Base-by-base conservation (phyloP, 31 red algal species). In the Odonthalia washingtoniensis region DNA sequence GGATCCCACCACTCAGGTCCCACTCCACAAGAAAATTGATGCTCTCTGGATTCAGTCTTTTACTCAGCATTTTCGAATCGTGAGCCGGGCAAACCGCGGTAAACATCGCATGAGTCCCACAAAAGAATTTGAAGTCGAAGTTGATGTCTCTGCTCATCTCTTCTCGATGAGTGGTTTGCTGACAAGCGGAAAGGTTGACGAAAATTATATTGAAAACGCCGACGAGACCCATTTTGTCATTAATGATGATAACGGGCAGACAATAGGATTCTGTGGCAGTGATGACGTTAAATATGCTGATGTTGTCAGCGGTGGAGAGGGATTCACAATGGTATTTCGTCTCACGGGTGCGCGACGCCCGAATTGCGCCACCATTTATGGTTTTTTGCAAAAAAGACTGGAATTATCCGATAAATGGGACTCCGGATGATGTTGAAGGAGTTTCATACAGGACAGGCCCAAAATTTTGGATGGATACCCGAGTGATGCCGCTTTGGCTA, bases 31-130 rank as follows among this genome's bases (percentile, higher is more conserved):
- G 5, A 65, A 64, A 33, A 57, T 85, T 1, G 40, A 40, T 5
- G 31, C 40, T 3, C 4, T 64, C 1, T 85, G 65, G 65, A 41
- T 85, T 1, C 82, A 74, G 40, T n/a, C 37, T 1, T 85, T 85
- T 72, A 61, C 42, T 14, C 41, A 74, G 2, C 67, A 40, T 26
- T 74, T 73, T 40, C 5, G 68, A 3, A 85, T 85, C 3, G 67
- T 85, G 24, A 49, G 42, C 34, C 65, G 68, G n/a, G 3, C 65
- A 3, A 64, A 74, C 12, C 38, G 17, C 3, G 82, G 68, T 2
- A 74, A 85, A n/a, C 44, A 61, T 36, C 2, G 38, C 5, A 6
- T 85, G 41, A 43, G 41, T 28, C 65, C 49, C 21, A 1, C 26
- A 40, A 85, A 74, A 60, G 12, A 3, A 40, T n/a, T 46, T 4